These are phyloP conservation scores for Penicillium canariense DNA, from an alignment of 495 filamentous ascomycete genomes.

Conservation along the genomic window DNA sequence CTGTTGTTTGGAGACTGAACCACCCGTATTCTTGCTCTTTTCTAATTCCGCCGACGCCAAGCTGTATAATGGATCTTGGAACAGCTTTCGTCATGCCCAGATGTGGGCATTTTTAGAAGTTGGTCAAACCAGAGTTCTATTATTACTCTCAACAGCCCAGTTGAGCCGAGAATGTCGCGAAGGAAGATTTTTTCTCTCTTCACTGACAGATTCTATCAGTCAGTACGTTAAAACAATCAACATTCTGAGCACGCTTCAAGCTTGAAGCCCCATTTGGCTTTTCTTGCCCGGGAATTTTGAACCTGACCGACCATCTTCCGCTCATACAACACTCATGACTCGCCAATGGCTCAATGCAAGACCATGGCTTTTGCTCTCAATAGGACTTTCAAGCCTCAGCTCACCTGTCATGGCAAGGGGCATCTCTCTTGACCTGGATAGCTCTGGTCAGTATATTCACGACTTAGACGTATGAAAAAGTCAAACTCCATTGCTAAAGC, in stretches of 20 bases:
- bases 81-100: neutral
- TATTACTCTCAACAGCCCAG: neutral
- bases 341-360: neutral
- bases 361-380: neutral
- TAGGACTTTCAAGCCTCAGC: slow-evolving; percentile 1
- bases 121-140: neutral
- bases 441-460: slow-evolving; percentile 1
- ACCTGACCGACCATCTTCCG: neutral
- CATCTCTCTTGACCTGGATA: slow-evolving; percentile 5
- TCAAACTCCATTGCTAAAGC: neutral
- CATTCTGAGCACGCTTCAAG: neutral
- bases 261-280: too few species aligned
- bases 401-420: neutral
- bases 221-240: too few species aligned
- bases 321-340: neutral
- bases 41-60: slow-evolving; percentile 5
- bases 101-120: neutral
- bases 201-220: too few species aligned
- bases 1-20: neutral
- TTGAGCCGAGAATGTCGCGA: neutral
- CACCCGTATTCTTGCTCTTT: neutral
- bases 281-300: neutral
- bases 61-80: slow-evolving; percentile 1
- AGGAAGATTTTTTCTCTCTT: neutral
- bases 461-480: neutral